A percentile compares a stretch with the other conserved stretches of the same genome.
Evolutionary conservation across 2,329 filamentous ascomycete genomes (phyloP).

Genomic region (Colletotrichum sp.): DNA sequence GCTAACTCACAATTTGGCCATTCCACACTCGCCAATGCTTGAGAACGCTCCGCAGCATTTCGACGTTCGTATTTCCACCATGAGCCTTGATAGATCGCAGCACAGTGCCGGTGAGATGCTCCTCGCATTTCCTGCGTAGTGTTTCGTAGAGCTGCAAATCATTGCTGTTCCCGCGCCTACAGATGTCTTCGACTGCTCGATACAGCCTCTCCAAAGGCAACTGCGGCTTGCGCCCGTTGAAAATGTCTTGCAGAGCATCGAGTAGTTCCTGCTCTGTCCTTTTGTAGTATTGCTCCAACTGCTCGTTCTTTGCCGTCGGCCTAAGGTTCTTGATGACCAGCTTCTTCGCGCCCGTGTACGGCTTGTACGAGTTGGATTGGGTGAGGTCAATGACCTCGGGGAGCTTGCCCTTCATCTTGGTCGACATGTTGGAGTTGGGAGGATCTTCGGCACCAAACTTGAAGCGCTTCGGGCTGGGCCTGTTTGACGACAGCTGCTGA

Average conservation of each 20-base stretch:
- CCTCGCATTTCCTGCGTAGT: constrained; percentile 70
- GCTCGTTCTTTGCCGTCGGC: constrained; percentile 57
- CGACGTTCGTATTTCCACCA: constrained; percentile 61
- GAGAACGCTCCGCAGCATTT: constrained; percentile 63
- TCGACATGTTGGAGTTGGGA: constrained; percentile 16
- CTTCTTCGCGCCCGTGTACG: constrained; percentile 79
- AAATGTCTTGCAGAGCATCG: constrained; percentile 74
- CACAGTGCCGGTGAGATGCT: constrained; percentile 69
- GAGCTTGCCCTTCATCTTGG: constrained; percentile 44
- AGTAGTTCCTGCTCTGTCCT: constrained; percentile 78
- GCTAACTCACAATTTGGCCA: constrained; percentile 68
- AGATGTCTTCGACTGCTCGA: constrained; percentile 89
- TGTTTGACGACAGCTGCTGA: constrained; percentile 8
- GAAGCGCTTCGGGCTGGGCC: constrained; percentile 22
- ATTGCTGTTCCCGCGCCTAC: constrained; percentile 75
- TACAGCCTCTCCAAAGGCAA: constrained; percentile 89
- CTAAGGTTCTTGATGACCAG: constrained; percentile 94
- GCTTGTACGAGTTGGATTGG: constrained; percentile 61
- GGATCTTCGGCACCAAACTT: constrained; percentile 12
- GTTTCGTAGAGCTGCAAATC: constrained; percentile 63
- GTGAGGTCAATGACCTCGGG: constrained; percentile 42
- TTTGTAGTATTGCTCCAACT: constrained; percentile 79
- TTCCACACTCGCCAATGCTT: constrained; percentile 80
- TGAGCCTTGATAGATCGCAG: constrained; percentile 57
- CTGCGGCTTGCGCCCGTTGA: constrained; percentile 66